These are phyloP conservation scores for Colletotrichum orbiculare DNA, from an alignment of 2,329 filamentous ascomycete genomes.

Conservation along the genomic window DNA sequence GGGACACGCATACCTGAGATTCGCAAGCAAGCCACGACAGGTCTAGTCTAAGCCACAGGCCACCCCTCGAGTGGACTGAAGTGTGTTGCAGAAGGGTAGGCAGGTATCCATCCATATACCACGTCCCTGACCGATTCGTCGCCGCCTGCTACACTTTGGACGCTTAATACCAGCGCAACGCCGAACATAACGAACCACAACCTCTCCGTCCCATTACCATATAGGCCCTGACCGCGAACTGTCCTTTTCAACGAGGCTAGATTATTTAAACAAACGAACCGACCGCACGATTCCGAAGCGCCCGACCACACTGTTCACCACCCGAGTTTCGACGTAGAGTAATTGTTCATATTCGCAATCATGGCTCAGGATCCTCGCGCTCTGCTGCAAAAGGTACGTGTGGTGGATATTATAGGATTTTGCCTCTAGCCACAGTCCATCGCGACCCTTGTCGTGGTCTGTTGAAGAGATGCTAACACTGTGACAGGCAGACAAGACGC, in stretches of 20 bases:
- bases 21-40: slow-evolving; percentile 4
- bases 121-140: background rate
- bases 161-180: slow-evolving; percentile 22
- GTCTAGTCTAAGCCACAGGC: slow-evolving; percentile 27
- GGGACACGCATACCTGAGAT: slow-evolving; percentile 1
- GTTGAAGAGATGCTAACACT: slow-evolving; percentile 17
- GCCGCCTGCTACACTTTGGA: slow-evolving; percentile 27
- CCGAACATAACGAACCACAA: too few relatives aligned
- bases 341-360: slow-evolving; percentile 38
- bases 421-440: too few relatives aligned
- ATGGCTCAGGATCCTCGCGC: slow-evolving; percentile 85
- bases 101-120: too few relatives aligned
- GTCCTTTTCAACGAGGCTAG: background rate
- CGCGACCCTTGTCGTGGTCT: background rate
- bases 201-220: background rate
- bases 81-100: background rate
- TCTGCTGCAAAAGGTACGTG: slow-evolving; percentile 78
- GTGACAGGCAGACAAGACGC: slow-evolving; percentile 84
- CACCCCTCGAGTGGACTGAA: slow-evolving; percentile 18
- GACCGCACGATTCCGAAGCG: background rate
- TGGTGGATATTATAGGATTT: background rate
- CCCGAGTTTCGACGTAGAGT: background rate
- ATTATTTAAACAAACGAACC: background rate
- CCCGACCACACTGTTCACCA: background rate
- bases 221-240: slow-evolving; percentile 12